Evolutionary conservation across 768 basidiomycete species (phyloP), one percentile per base, ranked within the genome.

Genomic region (Chalciporus chontae): DNA sequence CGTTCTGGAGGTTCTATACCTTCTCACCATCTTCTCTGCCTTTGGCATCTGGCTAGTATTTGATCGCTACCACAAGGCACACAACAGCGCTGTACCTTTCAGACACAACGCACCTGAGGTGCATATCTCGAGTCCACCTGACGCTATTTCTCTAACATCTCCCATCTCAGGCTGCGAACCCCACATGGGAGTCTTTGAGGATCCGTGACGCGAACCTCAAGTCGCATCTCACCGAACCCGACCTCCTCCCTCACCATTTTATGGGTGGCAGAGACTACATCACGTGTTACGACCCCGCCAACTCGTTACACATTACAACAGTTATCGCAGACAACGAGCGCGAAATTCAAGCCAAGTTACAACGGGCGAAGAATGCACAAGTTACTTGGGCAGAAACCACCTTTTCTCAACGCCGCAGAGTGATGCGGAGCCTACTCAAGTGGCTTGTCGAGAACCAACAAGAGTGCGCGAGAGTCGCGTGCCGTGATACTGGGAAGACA

Each of bases 361-460:
- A 58, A 8, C 70, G 62, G 23, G 91, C 94, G 0, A 71, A 73
- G 13, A 57, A 64, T 0, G 91, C 93, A 1, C 91, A 93, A 64
- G 70, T 73, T 44, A 56, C 57, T n/a, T 96, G 93, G 93, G 75
- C 75, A 17, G 60, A 77, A 8, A 90, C 85, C 15, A 81, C 83
- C 0, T 97, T 94, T 64, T 74, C 77, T 1, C 81, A 94, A 58
- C 77, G 96, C 37, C 76, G 86, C 64, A 80, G 87, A 53, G 88
- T 99, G 37, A 73, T 98, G 62, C 74, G 90, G 43, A 94, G 90
- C 60, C 64, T 99, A 53, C 75, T 93, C 62, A 89, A 88, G 56
- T 99, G 95, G 95, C 75, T 95, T 5, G 84, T 97, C 29, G 84
- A 88, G 55, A 94, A 98, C 61, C 89, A 94, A 71, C 87, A 93